Evolutionary conservation across 1,284 basidiomycete genomes (phyloP), one percentile per base, ranked within the genome.

Genomic region (Fomitopsis palustris): DNA sequence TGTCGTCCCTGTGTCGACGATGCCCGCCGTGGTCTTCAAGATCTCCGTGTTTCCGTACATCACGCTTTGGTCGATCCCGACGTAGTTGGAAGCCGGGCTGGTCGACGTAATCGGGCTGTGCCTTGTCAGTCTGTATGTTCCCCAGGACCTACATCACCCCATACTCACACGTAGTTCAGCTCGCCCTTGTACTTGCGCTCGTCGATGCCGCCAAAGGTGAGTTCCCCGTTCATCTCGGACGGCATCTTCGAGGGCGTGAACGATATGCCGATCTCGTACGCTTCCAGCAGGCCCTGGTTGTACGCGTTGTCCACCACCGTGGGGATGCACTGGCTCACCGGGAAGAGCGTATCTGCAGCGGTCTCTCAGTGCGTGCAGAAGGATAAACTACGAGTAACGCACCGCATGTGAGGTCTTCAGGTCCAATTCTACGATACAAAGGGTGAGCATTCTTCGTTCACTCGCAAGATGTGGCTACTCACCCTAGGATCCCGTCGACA

Each of bases 401-500:
- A 69, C 71, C 68, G 39, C 60, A 53, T 10, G 81, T 83, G 16
- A 84, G 74, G 55, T 70, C 77, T 10, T 71, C 66, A 25, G 81
- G 81, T 2, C 81, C 81, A 61, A 82, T 76, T n/a, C 81, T 72
- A 38, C 23, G 39, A 35, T 14, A 19, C 27, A 4, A 12, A 37
- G 8, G 10, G 54, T 37, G 2, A 39, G 31, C 9, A 29, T n/a
- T 23, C 0, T 51, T 23, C 9, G 2, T 31, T 21, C 4, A 12
- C 14, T 6, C 12, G 7, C 17, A 19, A 6, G 14, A 45, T 17
- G 25, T 39, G 8, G 23, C n/a, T 14, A 33, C 62, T 49, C 54
- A 70, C 70, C 69, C 84, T 8, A 86, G 67, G 61, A 85, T 84
- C 38, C 78, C 79, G 65, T 85, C 77, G 7, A 78, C 70, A 37